Conservation (phyloP, 257 asterid genomes). For the Solanum clarkiae region DNA sequence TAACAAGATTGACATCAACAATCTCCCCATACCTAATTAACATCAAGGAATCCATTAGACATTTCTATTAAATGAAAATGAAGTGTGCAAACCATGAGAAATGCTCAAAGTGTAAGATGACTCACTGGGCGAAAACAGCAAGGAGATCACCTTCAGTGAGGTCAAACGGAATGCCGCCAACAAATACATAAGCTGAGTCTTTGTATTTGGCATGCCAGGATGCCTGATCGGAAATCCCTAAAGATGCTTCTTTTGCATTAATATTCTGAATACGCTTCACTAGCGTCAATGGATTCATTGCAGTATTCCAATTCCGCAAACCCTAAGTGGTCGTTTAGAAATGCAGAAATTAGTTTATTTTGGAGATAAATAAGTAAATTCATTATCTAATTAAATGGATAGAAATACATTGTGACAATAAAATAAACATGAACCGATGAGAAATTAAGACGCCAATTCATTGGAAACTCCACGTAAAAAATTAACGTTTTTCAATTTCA, state of each 20-base stretch:
- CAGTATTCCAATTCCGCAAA: not conserved
- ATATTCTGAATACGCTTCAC: conserved; percentile 84
- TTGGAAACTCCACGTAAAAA: not conserved
- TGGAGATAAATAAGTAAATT: not conserved
- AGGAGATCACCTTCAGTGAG: conserved; percentile 97
- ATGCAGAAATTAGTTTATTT: not conserved
- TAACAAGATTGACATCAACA: conserved; percentile 76
- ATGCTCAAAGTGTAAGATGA: not conserved
- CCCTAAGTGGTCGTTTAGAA: not conserved
- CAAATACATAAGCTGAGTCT: conserved; percentile 84
- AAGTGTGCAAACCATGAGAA: not conserved
- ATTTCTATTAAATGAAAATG: not conserved
- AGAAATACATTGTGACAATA: not conserved
- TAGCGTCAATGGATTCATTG: conserved; percentile 86
- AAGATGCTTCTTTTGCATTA: conserved; percentile 64
- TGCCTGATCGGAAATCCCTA: conserved; percentile 80
- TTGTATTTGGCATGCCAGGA: conserved; percentile 95
- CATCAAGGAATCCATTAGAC: not conserved
- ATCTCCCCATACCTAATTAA: conserved; percentile 75
- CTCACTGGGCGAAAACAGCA: conserved; percentile 87
- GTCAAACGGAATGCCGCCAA: conserved; percentile 84
- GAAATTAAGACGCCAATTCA: not conserved
- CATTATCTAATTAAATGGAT: not conserved
- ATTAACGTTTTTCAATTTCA: not conserved
- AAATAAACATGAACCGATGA: not conserved